Conservation (phyloP, 148 eudicot species). For the Chenopodium formosanum region DNA sequence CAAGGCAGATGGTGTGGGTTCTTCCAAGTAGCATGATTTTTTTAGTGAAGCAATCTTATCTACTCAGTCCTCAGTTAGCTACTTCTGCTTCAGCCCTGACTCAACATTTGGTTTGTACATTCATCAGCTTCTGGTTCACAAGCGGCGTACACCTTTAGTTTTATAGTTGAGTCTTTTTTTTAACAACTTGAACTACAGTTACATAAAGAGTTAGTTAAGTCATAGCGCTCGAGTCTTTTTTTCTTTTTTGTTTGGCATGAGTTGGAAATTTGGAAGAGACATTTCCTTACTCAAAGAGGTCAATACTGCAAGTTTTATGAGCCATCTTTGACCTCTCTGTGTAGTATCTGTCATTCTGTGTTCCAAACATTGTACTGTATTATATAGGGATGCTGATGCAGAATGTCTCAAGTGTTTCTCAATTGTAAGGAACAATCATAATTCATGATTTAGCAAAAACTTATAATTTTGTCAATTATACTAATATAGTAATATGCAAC, state of each 20-base stretch:
- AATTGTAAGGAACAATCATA: conserved; percentile 2
- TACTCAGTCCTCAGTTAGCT: neutral
- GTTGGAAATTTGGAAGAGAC: neutral
- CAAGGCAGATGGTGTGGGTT: conserved; percentile 16
- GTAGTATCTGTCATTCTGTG: neutral
- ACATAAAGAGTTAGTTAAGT: neutral
- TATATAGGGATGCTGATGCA: conserved; percentile 5
- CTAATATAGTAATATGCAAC: neutral
- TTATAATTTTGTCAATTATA: neutral
- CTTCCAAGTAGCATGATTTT: conserved; percentile 14
- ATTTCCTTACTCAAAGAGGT: conserved; percentile 2
- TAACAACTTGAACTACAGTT: neutral
- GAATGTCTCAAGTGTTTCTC: neutral
- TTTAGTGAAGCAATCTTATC: neutral
- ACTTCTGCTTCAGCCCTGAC: neutral
- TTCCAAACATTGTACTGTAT: neutral
- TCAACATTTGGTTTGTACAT: conserved; percentile 19
- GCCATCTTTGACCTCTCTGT: conserved; percentile 7
- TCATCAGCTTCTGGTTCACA: neutral
- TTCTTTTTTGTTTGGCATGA: neutral
- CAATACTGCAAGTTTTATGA: conserved; percentile 17
- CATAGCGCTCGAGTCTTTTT: neutral
- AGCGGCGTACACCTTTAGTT: conserved; percentile 13
- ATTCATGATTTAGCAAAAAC: neutral
- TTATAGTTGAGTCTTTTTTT: neutral